A percentile compares a stretch with the other conserved stretches of the same genome.
Evolutionary conservation across 768 basidiomycete genomes (phyloP).

Genomic region (Pseudohyphozyma bogoriensis): DNA sequence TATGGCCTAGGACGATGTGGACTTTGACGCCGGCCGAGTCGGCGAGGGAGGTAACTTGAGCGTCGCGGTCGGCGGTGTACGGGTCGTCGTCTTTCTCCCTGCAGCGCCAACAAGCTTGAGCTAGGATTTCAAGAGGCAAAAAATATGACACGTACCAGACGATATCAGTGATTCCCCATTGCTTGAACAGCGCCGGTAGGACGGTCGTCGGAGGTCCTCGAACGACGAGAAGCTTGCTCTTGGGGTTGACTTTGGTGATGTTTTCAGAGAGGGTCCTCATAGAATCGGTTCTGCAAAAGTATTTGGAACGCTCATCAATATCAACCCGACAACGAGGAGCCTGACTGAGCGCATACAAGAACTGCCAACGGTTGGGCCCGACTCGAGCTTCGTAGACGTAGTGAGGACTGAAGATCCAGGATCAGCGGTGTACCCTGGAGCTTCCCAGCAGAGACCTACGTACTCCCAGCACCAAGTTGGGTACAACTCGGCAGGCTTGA

Average conservation of each 20-base stretch:
- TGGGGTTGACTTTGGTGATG: constrained; percentile 34
- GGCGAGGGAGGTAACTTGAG: constrained; percentile 31
- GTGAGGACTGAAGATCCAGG: neutral
- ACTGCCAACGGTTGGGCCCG: constrained; percentile 36
- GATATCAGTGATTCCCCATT: constrained; percentile 41
- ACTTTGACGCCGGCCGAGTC: constrained; percentile 34
- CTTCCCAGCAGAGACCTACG: constrained; percentile 9
- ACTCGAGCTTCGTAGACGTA: constrained; percentile 38
- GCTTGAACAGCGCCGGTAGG: constrained; percentile 34
- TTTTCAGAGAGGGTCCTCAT: constrained; percentile 35
- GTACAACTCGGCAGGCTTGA: constrained; percentile 32
- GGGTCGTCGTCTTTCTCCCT: constrained; percentile 27
- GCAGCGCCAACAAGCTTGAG: no score
- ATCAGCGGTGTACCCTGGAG: neutral
- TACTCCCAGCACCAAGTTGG: constrained; percentile 38
- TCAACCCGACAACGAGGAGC: no score
- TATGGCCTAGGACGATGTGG: constrained; percentile 37
- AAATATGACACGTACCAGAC: constrained; percentile 20
- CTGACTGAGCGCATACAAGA: constrained; percentile 17
- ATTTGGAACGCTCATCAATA: constrained; percentile 25
- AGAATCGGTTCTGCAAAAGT: constrained; percentile 30
- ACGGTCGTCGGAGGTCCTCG: constrained; percentile 36
- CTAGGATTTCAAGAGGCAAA: no score
- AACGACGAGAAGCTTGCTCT: constrained; percentile 37
- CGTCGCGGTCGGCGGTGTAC: constrained; percentile 36